phyloP scores from a whole-genome alignment of 352 stramenopile species.

The Globisporangium cederbergense region DNA sequence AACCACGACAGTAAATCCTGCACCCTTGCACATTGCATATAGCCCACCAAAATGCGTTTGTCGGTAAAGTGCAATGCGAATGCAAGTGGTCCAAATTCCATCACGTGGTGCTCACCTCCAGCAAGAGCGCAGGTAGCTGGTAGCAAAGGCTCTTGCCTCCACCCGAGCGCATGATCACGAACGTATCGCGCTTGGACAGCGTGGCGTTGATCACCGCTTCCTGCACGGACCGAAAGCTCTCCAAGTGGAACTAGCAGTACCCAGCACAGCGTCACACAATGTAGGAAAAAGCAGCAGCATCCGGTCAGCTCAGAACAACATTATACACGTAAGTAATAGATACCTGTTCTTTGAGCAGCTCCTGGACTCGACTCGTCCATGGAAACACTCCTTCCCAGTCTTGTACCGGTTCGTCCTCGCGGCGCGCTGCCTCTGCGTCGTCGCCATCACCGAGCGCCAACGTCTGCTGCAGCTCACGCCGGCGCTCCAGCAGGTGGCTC shows the following conservation, averaged over 20 bases:
- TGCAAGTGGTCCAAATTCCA: background rate
- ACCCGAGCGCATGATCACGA: slow-evolving; percentile 92
- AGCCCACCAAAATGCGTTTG: background rate
- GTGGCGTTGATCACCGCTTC: slow-evolving; percentile 90
- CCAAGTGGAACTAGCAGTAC: slow-evolving; percentile 66
- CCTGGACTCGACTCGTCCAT: slow-evolving; percentile 37
- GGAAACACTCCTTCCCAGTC: slow-evolving; percentile 42
- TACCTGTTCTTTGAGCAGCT: slow-evolving; percentile 28
- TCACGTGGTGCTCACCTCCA: slow-evolving; percentile 36
- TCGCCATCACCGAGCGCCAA: slow-evolving; percentile 18
- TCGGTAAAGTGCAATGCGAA: background rate
- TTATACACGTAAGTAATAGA: background rate
- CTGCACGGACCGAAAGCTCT: slow-evolving; percentile 88
- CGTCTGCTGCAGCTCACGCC: slow-evolving; percentile 36
- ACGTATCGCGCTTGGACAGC: slow-evolving; percentile 82
- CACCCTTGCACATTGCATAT: slow-evolving; percentile 20
- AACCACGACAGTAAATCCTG: slow-evolving; percentile 88
- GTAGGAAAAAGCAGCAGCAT: background rate
- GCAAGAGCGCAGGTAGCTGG: slow-evolving; percentile 77
- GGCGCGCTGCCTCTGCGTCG: background rate
- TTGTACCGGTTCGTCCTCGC: background rate
- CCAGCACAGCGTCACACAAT: background rate
- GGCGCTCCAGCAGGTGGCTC: slow-evolving; percentile 47
- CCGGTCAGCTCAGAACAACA: background rate
- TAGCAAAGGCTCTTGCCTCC: slow-evolving; percentile 89